Evolutionary conservation across 2,329 filamentous ascomycete species (phyloP).

Genomic region (Curvularia verruculosa): DNA sequence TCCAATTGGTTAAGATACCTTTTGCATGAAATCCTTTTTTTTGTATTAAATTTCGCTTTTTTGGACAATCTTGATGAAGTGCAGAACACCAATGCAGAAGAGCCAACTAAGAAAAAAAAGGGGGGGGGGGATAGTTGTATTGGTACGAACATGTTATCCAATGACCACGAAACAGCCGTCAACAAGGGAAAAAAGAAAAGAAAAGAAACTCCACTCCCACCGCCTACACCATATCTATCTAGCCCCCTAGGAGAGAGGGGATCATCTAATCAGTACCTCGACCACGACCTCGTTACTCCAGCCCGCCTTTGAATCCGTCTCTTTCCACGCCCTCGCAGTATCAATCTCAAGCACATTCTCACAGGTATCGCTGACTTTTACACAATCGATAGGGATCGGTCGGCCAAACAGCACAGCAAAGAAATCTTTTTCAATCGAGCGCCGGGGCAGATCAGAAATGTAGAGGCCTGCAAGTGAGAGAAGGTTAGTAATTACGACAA

Average conservation of each 20-base stretch:
- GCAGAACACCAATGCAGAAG: too few species aligned
- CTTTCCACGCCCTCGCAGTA: slow-evolving; percentile 75
- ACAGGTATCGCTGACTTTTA: slow-evolving; percentile 62
- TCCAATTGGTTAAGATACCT: slow-evolving; percentile 1
- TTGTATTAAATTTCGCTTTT: too few species aligned
- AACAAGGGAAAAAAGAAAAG: neutral
- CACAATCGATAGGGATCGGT: slow-evolving; percentile 70
- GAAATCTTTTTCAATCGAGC: slow-evolving; percentile 68
- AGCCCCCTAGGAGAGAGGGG: too few species aligned
- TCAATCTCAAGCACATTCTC: slow-evolving; percentile 76
- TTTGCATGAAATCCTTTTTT: neutral
- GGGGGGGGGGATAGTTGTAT: too few species aligned
- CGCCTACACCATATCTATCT: too few species aligned
- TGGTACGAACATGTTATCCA: too few species aligned
- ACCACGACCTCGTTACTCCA: slow-evolving; percentile 69
- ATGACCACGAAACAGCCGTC: too few species aligned
- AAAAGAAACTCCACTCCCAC: neutral
- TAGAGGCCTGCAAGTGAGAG: slow-evolving; percentile 66
- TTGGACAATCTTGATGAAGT: too few species aligned
- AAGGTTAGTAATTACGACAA: too few species aligned
- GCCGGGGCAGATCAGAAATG: slow-evolving; percentile 69
- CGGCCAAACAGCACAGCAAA: slow-evolving; percentile 76
- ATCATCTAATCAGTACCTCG: slow-evolving; percentile 40
- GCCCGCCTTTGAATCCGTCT: slow-evolving; percentile 70
- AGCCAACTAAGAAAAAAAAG: too few species aligned